Conservation (phyloP, 306 rosid species). For the Dryas octopetala region DNA sequence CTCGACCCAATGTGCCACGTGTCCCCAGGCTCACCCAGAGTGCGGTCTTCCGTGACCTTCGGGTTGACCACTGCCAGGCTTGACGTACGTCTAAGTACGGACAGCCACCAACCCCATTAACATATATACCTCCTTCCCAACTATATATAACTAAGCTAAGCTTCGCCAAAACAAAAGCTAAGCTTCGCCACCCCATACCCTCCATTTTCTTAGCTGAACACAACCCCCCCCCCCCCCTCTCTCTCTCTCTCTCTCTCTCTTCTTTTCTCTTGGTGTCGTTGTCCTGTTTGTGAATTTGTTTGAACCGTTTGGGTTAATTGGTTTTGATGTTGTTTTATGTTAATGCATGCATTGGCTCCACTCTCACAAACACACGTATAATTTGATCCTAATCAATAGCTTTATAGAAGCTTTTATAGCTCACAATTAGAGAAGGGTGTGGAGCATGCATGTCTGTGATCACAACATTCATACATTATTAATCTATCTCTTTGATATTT, state of each 20-base stretch:
- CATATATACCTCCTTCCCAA: not conserved
- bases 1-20: conserved; percentile 5
- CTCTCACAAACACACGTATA: not conserved
- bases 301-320: too few relatives aligned
- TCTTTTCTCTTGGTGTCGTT: not conserved
- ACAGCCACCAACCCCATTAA: not conserved
- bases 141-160: conserved; percentile 11
- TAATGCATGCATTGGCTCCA: not conserved
- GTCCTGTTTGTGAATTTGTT: not conserved
- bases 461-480: too few relatives aligned
- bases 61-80: conserved; percentile 56
- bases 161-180: too few relatives aligned
- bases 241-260: conserved; percentile 23
- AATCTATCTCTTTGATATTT: too few relatives aligned
- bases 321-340: too few relatives aligned
- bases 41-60: conserved; percentile 42
- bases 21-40: conserved; percentile 6
- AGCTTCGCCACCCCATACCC: conserved; percentile 26
- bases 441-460: too few relatives aligned
- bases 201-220: conserved; percentile 34
- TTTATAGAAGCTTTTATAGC: too few relatives aligned
- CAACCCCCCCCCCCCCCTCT: not conserved
- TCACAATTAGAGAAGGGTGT: too few relatives aligned
- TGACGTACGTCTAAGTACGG: conserved; percentile 45
- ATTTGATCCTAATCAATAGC: too few relatives aligned